Evolutionary conservation across 169 alveolate species (phyloP).

Genomic region (Plasmodium reichenowi): DNA sequence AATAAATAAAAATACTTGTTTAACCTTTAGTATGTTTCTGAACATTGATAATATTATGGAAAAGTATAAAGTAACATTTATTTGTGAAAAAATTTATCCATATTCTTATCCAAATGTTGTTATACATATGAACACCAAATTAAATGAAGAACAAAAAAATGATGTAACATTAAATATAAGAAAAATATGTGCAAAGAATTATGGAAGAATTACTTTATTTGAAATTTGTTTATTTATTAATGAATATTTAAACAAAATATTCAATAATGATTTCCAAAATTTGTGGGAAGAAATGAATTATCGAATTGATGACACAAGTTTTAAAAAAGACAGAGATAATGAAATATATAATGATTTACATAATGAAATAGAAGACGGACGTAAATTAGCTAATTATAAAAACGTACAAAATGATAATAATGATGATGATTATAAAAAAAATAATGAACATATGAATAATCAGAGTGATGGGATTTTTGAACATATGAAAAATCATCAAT

Average conservation of each 20-base stretch:
- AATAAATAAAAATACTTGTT: slow-evolving; percentile 17
- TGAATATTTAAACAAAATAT: slow-evolving; percentile 23
- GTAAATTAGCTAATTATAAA: not conserved
- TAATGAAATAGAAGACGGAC: not conserved
- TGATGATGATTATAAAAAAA: slow-evolving; percentile 4
- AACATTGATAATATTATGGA: slow-evolving; percentile 34
- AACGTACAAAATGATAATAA: not conserved
- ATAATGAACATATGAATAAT: not conserved
- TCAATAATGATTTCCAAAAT: slow-evolving; percentile 29
- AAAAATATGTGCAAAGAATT: slow-evolving; percentile 59
- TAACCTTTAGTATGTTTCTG: slow-evolving; percentile 30
- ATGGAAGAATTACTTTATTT: slow-evolving; percentile 64
- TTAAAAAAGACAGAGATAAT: not conserved
- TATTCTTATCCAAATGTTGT: slow-evolving; percentile 41
- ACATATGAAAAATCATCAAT: not conserved
- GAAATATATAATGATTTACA: too few relatives aligned
- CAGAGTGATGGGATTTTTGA: not conserved
- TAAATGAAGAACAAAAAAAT: slow-evolving; percentile 36
- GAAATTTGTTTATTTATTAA: slow-evolving; percentile 38
- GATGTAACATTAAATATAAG: slow-evolving; percentile 15
- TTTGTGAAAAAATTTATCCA: slow-evolving; percentile 40
- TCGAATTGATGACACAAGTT: slow-evolving; percentile 21
- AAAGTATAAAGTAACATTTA: slow-evolving; percentile 36
- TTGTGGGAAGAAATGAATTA: slow-evolving; percentile 70
- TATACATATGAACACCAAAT: slow-evolving; percentile 15